Conservation (phyloP, 2,329 filamentous ascomycete genomes). For the Exserohilum turcica region DNA sequence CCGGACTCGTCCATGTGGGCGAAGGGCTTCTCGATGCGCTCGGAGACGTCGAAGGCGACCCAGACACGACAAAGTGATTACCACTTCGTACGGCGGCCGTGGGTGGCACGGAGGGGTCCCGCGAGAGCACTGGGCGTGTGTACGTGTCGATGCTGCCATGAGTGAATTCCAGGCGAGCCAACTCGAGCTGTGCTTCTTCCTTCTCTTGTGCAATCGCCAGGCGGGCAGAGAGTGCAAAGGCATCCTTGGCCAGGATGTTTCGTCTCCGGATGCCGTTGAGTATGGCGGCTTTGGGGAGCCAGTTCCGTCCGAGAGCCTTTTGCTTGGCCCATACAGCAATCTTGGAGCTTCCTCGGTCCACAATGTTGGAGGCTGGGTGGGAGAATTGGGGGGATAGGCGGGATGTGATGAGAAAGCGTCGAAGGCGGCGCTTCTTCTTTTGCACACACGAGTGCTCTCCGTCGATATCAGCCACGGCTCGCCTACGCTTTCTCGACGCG, state of each 20-base stretch:
- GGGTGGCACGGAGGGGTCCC: slow-evolving; percentile 19
- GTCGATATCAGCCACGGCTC: slow-evolving; percentile 64
- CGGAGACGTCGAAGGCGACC: slow-evolving; percentile 22
- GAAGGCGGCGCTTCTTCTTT: slow-evolving; percentile 70
- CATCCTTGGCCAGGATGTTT: slow-evolving; percentile 26
- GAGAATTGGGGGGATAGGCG: slow-evolving; percentile 72
- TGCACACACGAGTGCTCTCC: slow-evolving; percentile 56
- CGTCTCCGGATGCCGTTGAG: slow-evolving; percentile 64
- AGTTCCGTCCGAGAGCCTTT: slow-evolving; percentile 55
- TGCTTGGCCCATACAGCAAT: slow-evolving; percentile 56
- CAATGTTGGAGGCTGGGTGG: slow-evolving; percentile 70
- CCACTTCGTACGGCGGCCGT: slow-evolving; percentile 19
- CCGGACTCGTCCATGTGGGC: slow-evolving; percentile 15
- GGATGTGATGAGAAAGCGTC: slow-evolving; percentile 68
- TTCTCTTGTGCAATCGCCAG: slow-evolving; percentile 37
- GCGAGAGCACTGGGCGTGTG: slow-evolving; percentile 32
- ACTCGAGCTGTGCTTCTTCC: slow-evolving; percentile 38
- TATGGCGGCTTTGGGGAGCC: slow-evolving; percentile 68
- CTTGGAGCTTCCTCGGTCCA: slow-evolving; percentile 63
- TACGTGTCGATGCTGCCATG: slow-evolving; percentile 42
- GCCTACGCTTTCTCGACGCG: slow-evolving; percentile 56
- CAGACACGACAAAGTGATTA: slow-evolving; percentile 21
- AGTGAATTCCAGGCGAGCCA: slow-evolving; percentile 38
- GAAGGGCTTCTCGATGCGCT: slow-evolving; percentile 28
- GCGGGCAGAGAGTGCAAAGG: slow-evolving; percentile 21